Evolutionary conservation across 306 rosid genomes (phyloP), one percentile per base, ranked within the genome.

Genomic region (Medicago lupulina): DNA sequence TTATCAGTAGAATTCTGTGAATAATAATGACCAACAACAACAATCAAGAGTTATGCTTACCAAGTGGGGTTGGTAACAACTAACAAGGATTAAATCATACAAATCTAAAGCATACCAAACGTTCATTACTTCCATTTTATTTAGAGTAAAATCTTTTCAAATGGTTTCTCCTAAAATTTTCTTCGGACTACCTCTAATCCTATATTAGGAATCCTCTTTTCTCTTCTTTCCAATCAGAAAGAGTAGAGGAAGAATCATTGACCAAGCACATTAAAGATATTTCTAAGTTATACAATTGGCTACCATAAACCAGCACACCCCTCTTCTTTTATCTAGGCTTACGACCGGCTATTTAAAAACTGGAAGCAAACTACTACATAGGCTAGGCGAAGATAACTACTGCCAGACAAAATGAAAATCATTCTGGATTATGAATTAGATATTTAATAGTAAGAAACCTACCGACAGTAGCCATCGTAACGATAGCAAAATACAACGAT

Each of bases 381-480:
- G 60, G 79, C 17, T 51, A 18, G 18, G 50, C 31, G 39, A 44
- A 7, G 15, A 34, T 23, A 36, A 50, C 72, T 31, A 12, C 54
- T 34, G 54, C 47, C 38, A 15, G 47, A 74, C 19, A 67, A 61
- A 72, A 62, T 46, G 46, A 62, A 31, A 74, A 75, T 3, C 41
- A 55, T 11, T 11, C 17, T 76, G 57, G 28, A 39, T 9, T 4
- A 51, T 64, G 10, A 66, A 65, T 28, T 55, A 58, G 58, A 39
- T 12, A 39, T 12, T 38, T 16, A 1, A 13, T 15, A 40, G 3
- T 3, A 60, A 28, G 18, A 19, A 47, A 81, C 89, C 40, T 83
- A 95, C 99, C 99, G 25, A 95, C 97, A 18, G 99, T 95, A 73
- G 98, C 93, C 99, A 95, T 95, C 0, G 99, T 95, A 61, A 95